Conservation (phyloP, 2,329 filamentous ascomycete genomes). For the Biscogniauxia mediterranea region DNA sequence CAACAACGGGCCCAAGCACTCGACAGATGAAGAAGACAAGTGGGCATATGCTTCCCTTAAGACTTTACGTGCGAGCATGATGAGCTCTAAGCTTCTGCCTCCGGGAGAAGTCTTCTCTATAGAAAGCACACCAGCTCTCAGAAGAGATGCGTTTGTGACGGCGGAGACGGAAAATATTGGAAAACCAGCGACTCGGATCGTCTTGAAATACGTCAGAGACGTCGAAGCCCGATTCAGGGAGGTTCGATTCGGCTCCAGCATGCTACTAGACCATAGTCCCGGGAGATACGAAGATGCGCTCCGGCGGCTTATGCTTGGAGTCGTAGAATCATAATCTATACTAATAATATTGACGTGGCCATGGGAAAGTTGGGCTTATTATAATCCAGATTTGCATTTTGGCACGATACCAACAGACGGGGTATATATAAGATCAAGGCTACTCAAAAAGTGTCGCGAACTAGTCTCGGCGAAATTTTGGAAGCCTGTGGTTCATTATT, state of each 20-base stretch:
- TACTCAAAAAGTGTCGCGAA: neutral
- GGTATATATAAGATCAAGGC: neutral
- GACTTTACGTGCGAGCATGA: slow-evolving; percentile 65
- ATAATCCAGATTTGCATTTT: neutral
- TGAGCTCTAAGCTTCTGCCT: slow-evolving; percentile 67
- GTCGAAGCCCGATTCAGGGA: slow-evolving; percentile 70
- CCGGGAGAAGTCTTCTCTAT: slow-evolving; percentile 75
- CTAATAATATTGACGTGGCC: neutral
- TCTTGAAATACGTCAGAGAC: slow-evolving; percentile 68
- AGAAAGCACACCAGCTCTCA: slow-evolving; percentile 65
- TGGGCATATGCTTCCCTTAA: slow-evolving; percentile 70
- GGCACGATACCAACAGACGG: neutral
- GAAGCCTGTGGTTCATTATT: neutral
- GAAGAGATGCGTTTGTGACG: slow-evolving; percentile 61
- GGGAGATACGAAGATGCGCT: slow-evolving; percentile 70
- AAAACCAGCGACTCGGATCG: slow-evolving; percentile 64
- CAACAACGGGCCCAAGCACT: slow-evolving; percentile 38
- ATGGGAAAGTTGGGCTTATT: neutral
- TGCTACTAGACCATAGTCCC: slow-evolving; percentile 75
- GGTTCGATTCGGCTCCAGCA: slow-evolving; percentile 67
- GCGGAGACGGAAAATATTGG: slow-evolving; percentile 52
- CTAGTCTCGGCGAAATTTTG: neutral
- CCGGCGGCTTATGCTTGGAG: slow-evolving; percentile 54
- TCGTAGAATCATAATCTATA: slow-evolving; percentile 29
- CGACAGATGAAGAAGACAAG: slow-evolving; percentile 56